Evolutionary conservation across 2,329 filamentous ascomycete species (phyloP).

Genomic region (Ceratocystis destructans): DNA sequence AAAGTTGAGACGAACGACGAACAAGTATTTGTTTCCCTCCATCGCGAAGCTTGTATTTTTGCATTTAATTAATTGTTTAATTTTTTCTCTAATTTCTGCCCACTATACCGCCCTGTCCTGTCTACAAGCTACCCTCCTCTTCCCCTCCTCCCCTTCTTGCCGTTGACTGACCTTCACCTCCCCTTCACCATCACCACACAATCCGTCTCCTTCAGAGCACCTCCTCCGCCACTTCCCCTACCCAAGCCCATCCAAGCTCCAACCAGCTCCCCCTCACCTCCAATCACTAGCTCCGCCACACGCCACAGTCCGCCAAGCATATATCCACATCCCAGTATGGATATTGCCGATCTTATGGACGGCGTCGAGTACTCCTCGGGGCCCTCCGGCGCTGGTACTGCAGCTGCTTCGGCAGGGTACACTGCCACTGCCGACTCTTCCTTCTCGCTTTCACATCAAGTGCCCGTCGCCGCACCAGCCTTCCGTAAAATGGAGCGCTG

Average conservation of each 20-base stretch:
- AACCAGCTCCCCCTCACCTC: background rate
- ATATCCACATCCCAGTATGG: background rate
- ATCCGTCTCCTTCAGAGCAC: too few species aligned
- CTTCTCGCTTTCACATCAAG: background rate
- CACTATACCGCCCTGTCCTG: background rate
- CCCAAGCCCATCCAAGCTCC: background rate
- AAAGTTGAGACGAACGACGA: background rate
- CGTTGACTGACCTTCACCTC: too few species aligned
- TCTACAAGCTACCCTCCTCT: background rate
- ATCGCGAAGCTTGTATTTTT: background rate
- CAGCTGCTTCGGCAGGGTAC: background rate
- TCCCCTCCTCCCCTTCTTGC: background rate
- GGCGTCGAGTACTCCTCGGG: constrained; percentile 16
- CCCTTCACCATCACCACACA: too few species aligned
- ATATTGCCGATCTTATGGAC: constrained; percentile 18
- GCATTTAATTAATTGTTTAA: constrained; percentile 7
- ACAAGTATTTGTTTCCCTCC: background rate
- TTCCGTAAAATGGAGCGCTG: constrained; percentile 18
- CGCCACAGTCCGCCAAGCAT: too few species aligned
- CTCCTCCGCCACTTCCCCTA: background rate
- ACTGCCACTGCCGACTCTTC: background rate
- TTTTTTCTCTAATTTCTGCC: background rate
- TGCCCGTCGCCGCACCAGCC: background rate
- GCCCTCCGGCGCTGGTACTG: background rate
- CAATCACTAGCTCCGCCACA: constrained; percentile 4